phyloP scores from a whole-genome alignment of 371 early-diverging fungal species.

The Mucor plumbeus region DNA sequence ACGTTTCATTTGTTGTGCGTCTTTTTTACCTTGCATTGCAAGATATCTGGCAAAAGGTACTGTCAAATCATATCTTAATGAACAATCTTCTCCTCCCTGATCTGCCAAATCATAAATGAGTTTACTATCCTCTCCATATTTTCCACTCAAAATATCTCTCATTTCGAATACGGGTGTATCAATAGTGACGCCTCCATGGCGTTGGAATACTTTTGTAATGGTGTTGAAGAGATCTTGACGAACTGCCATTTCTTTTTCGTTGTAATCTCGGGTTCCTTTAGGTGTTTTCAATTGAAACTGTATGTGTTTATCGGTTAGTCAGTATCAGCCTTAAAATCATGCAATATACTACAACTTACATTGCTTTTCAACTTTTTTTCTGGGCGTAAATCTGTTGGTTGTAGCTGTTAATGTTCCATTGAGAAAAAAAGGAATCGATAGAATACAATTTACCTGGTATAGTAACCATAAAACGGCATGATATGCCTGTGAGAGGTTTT shows the following conservation, averaged over 20 bases:
- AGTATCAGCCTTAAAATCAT: not conserved
- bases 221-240: conserved; percentile 89
- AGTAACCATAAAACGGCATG: not conserved
- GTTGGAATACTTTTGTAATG: conserved; percentile 86
- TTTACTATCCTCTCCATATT: conserved; percentile 99
- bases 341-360: not conserved
- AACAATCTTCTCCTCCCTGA: conserved; percentile 98
- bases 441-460: not conserved
- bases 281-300: conserved; percentile 32
- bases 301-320: no score
- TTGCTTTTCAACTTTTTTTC: conserved; percentile 5
- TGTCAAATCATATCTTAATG: conserved; percentile 98
- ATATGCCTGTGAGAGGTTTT: not conserved
- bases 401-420: not conserved
- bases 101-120: conserved; percentile 98
- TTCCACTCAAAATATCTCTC: conserved; percentile 91
- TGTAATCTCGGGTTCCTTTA: conserved; percentile 94
- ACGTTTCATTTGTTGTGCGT: conserved; percentile 89
- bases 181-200: conserved; percentile 98
- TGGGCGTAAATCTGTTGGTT: not conserved
- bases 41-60: conserved; percentile 99
- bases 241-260: conserved; percentile 92
- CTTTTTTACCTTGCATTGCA: conserved; percentile 85
- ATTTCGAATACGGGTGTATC: conserved; percentile 99
- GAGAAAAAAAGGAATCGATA: no score